Evolutionary conservation across 371 early-diverging fungal genomes (phyloP), one percentile per base, ranked within the genome.

Genomic region (Rhizopus microsporus): DNA sequence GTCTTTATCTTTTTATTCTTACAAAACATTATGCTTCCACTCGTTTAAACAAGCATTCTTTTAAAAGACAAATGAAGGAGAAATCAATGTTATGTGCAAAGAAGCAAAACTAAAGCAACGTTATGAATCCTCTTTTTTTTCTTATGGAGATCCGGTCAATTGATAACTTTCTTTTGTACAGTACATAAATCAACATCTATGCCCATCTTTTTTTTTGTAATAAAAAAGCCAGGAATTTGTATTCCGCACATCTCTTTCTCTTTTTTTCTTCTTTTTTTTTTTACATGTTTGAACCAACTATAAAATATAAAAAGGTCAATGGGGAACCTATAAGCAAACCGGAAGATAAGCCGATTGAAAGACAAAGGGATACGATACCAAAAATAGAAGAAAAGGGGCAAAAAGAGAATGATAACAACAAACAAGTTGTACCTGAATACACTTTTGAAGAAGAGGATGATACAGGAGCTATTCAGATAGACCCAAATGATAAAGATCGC

Each of bases 241-340:
- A 9, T 4, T 47, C 9, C 31, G 5, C 13, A 7, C 38, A 37
- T 38, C 23, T 59, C 29, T 15, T 62, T 54, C 17, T 37, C 49
- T n/a, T 51, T 46, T 39, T 51, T 43, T 0, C 5, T 47, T 42
- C 40, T 52, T 39, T 53, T 53, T 46, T 44, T 15, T 45, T 31
- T 50, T 32, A 16, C 29, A 62, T 77, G 75, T 77, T 77, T 56
- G 78, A 68, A 13, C 78, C 78, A 1, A 77, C 78, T 4, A 77
- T 77, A 49, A 74, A 71, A 47, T 70, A 74, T 54, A 69, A 53
- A 48, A 60, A 65, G 48, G 75, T 72, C n/a, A 59, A 69, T 53
- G 63, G 66, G 4, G 43, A 54, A 43, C 43, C 54, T 32, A 4
- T 31, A 32, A 42, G 16, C 32, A 17, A 61, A 16, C 16, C 40